Percentiles rank a stretch among this genome's conserved stretches.
Evolutionary conservation across 768 basidiomycete genomes (phyloP).

Genomic region (Boletus insuetus): DNA sequence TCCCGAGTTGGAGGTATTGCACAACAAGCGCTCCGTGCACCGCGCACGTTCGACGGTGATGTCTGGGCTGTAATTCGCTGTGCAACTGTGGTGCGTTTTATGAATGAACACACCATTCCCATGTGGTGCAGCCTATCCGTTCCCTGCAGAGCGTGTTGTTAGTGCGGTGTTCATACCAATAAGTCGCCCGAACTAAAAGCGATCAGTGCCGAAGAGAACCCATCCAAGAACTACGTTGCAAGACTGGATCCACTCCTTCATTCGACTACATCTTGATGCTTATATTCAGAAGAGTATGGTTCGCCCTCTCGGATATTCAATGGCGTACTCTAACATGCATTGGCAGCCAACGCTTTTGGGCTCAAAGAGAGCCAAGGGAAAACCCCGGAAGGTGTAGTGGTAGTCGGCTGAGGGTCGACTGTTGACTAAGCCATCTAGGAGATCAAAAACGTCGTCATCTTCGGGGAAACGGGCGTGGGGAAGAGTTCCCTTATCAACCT

Average conservation of each 20-base stretch:
- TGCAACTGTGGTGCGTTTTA: background rate
- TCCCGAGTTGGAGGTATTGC: background rate
- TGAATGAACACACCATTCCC: background rate
- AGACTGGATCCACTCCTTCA: background rate
- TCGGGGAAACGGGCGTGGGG: conserved; percentile 24
- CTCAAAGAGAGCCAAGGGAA: background rate
- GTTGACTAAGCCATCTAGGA: background rate
- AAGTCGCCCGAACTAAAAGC: conserved; percentile 8
- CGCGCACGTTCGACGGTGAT: background rate
- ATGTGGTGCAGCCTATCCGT: background rate
- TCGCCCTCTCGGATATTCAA: background rate
- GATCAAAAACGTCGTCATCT: conserved; percentile 18
- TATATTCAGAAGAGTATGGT: conserved; percentile 5
- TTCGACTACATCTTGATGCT: background rate
- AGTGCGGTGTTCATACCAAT: conserved; percentile 7
- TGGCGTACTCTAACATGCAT: background rate
- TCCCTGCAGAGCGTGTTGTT: conserved; percentile 1
- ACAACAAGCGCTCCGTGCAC: background rate
- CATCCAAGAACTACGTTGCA: background rate
- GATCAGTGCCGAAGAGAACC: background rate
- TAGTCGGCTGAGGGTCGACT: background rate
- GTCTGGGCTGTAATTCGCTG: background rate
- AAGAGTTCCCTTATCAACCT: conserved; percentile 26
- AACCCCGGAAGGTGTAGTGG: conserved; percentile 10
- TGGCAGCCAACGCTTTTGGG: background rate